Evolutionary conservation across 208 protist species (phyloP), one percentile per base, ranked within the genome.

Genomic region (Crithidia brevicula): DNA sequence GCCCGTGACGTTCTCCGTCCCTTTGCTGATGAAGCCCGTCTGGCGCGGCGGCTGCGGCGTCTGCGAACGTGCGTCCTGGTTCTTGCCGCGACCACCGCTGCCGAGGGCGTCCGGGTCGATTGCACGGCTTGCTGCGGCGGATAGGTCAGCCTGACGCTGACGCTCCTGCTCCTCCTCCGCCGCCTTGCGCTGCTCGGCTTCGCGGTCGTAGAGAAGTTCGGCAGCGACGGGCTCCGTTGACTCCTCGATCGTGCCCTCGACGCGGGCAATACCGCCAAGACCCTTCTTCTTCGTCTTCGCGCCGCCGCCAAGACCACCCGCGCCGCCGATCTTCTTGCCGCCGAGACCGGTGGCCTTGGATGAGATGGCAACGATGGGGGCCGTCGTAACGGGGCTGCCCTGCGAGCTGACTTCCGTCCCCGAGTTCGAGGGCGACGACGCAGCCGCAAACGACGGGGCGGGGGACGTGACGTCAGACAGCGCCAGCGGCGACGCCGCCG

Each of bases 181-280:
- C 20, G 45, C 54, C 40, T 62, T 61, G 20, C 53, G 70, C 56
- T 76, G 62, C 62, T 76, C 70, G n/a, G 70, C 62, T 56, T 76
- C 70, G 20, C 61, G 73, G 61, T 71, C 66, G 65, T 85, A 83
- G n/a, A 94, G 70, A 34, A 90, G 72, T 13, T 75, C 72, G 11
- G 72, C 60, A 2, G 86, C 78, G 52, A 94, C 85, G 13, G 82
- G 77, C 46, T 80, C 63, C 27, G 69, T 82, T 27, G 74, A 78
- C 68, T 89, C 85, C 18, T 77, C 78, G 33, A 91, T 68, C 45
- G 22, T 58, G n/a, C 68, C 79, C n/a, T 81, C 80, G 27, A 88
- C 54, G 11, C 73, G 77, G 27, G 75, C 78, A 33, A 78, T 71
- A 9, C 69, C 79, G 52, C 83, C 89, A 46, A 92, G 77, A 46